phyloP scores from a whole-genome alignment of 2,329 filamentous ascomycete species.

The Hypoxylon sp. region DNA sequence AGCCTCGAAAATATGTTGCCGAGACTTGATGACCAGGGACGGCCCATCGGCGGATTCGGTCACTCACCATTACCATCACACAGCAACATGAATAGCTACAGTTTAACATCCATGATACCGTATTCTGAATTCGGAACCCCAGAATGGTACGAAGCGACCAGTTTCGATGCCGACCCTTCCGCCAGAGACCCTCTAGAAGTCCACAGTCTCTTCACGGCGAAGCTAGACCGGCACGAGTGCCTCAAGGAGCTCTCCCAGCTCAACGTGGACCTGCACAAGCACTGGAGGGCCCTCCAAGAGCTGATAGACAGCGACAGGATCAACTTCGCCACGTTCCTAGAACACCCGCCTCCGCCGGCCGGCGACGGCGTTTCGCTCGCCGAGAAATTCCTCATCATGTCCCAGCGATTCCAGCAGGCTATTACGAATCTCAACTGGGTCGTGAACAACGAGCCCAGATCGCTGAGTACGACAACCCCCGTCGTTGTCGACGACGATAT shows the following conservation, averaged over 20 bases:
- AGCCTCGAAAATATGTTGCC: not conserved
- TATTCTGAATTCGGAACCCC: slow-evolving; percentile 12
- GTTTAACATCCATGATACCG: not conserved
- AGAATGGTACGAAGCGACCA: slow-evolving; percentile 27
- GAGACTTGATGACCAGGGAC: not conserved
- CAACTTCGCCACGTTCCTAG: slow-evolving; percentile 32
- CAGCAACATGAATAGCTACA: slow-evolving; percentile 4
- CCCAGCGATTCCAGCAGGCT: slow-evolving; percentile 40
- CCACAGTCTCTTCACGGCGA: slow-evolving; percentile 36
- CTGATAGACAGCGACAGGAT: slow-evolving; percentile 13
- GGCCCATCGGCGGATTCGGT: not conserved
- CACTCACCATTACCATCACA: slow-evolving; percentile 9
- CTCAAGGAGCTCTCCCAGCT: slow-evolving; percentile 43
- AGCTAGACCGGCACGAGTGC: slow-evolving; percentile 40
- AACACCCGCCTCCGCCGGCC: slow-evolving; percentile 21
- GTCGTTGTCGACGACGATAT: slow-evolving; percentile 10
- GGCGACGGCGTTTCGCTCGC: slow-evolving; percentile 38
- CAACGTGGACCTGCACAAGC: slow-evolving; percentile 42
- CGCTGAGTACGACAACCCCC: not conserved
- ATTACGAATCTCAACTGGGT: slow-evolving; percentile 40
- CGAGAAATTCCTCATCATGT: slow-evolving; percentile 41
- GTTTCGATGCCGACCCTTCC: slow-evolving; percentile 8
- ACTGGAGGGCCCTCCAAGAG: slow-evolving; percentile 16
- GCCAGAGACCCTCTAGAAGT: slow-evolving; percentile 32
- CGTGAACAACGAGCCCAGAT: slow-evolving; percentile 32